A percentile compares a stretch with the other conserved stretches of the same genome.
Evolutionary conservation across 306 rosid genomes (phyloP).

Genomic region (Leucaena leucocephala): DNA sequence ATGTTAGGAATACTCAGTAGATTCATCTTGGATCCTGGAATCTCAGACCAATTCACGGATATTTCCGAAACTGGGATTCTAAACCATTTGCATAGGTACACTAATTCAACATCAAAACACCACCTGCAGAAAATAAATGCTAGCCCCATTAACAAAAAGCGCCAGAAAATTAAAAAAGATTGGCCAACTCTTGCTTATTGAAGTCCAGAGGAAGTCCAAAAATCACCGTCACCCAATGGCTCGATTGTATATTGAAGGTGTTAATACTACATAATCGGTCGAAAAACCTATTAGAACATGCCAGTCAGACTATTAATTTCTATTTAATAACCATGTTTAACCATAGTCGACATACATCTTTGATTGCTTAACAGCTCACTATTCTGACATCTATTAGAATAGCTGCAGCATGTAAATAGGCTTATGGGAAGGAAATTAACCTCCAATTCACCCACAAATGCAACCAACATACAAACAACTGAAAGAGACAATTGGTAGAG

Average conservation of each 20-base stretch:
- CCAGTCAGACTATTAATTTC: not conserved
- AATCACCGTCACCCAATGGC: not conserved
- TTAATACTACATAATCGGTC: not conserved
- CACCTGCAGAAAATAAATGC: constrained; percentile 61
- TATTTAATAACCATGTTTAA: not conserved
- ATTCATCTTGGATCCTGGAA: constrained; percentile 98
- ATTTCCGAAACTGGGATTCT: constrained; percentile 75
- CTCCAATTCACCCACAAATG: not conserved
- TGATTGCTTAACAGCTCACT: not conserved
- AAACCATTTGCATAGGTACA: constrained; percentile 75
- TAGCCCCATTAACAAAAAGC: constrained; percentile 22
- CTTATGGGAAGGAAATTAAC: not conserved
- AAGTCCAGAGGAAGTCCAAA: not conserved
- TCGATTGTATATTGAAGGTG: not conserved
- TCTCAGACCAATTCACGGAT: constrained; percentile 96
- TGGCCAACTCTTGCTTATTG: not conserved
- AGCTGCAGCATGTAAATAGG: not conserved
- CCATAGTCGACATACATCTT: not conserved
- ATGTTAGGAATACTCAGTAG: constrained; percentile 90
- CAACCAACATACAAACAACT: not conserved
- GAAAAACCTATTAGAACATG: not conserved
- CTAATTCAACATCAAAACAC: constrained; percentile 96
- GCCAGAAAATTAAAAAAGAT: not conserved
- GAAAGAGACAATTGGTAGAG: not conserved
- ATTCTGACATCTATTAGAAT: not conserved